These are phyloP conservation scores for Saitozyma podzolica DNA, from an alignment of 768 basidiomycete genomes.

Conservation along the genomic window DNA sequence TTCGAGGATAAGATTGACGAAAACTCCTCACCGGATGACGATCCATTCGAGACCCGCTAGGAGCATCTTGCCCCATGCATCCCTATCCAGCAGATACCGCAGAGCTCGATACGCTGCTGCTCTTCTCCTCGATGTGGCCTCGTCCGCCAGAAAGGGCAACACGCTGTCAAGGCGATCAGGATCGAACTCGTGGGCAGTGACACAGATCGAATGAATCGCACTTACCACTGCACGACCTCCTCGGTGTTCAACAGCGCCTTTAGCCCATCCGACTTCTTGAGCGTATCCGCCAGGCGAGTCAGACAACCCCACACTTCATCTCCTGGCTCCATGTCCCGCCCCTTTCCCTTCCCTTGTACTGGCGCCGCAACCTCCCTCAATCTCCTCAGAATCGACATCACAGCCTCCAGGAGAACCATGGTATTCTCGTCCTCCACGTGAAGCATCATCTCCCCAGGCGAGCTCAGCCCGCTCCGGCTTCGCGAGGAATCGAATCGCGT, in stretches of 20 bases:
- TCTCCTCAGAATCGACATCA: conserved; percentile 9
- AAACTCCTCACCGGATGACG: conserved; percentile 67
- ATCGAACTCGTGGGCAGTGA: neutral
- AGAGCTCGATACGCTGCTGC: conserved; percentile 81
- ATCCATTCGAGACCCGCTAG: conserved; percentile 79
- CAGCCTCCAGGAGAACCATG: neutral
- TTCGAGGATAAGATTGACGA: conserved; percentile 25
- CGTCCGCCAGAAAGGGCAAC: conserved; percentile 75
- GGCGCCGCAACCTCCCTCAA: conserved; percentile 19
- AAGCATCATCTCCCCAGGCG: neutral
- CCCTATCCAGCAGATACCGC: conserved; percentile 73
- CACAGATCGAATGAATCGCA: neutral
- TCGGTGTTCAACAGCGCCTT: conserved; percentile 70
- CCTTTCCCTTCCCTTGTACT: conserved; percentile 23
- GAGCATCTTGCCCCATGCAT: conserved; percentile 68
- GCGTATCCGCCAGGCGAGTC: conserved; percentile 30
- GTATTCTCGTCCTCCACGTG: too few relatives aligned
- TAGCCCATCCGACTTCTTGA: conserved; percentile 69
- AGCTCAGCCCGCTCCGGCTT: neutral
- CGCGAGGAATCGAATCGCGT: conserved; percentile 19
- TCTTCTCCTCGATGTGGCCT: conserved; percentile 68
- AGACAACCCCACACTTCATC: conserved; percentile 35
- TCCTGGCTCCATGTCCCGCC: conserved; percentile 25
- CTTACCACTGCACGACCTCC: conserved; percentile 59
- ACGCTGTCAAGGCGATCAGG: conserved; percentile 59